These are phyloP conservation scores for Jimgerdemannia flammicorona DNA, from an alignment of 192 early-diverging fungal genomes.

Conservation along the genomic window DNA sequence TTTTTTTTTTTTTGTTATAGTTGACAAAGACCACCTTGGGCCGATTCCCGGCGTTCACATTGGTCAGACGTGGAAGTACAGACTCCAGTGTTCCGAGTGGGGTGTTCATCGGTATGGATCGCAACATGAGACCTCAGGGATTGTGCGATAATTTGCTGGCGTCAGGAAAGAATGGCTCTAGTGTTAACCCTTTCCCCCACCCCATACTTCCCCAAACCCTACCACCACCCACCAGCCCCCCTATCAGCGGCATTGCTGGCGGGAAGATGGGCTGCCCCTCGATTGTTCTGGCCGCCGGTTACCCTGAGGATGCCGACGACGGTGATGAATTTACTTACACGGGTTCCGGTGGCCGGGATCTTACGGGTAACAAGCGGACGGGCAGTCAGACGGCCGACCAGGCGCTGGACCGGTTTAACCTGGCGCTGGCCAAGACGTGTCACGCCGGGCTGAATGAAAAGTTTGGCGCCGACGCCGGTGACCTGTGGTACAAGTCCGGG, in stretches of 20 bases:
- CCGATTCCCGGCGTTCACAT: constrained; percentile 57
- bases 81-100: constrained; percentile 41
- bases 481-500: constrained; percentile 48
- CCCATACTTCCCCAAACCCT: neutral
- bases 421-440: constrained; percentile 55
- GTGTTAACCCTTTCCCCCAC: no score
- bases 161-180: no score
- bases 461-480: constrained; percentile 35
- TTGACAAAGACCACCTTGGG: constrained; percentile 41
- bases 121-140: no score
- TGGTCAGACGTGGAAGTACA: constrained; percentile 50
- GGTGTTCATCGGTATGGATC: constrained; percentile 45
- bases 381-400: constrained; percentile 55
- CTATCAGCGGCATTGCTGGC: constrained; percentile 62
- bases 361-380: constrained; percentile 44
- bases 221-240: constrained; percentile 36
- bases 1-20: constrained; percentile 14
- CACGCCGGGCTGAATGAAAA: constrained; percentile 37
- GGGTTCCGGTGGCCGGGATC: constrained; percentile 57
- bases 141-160: no score
- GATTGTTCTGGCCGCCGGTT: constrained; percentile 59
- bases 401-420: constrained; percentile 51
- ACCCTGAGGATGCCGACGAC: constrained; percentile 60
- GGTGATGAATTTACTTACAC: constrained; percentile 68
- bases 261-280: constrained; percentile 51